Conservation (phyloP, 768 basidiomycete species). For the Leccinum disarticulatum region DNA sequence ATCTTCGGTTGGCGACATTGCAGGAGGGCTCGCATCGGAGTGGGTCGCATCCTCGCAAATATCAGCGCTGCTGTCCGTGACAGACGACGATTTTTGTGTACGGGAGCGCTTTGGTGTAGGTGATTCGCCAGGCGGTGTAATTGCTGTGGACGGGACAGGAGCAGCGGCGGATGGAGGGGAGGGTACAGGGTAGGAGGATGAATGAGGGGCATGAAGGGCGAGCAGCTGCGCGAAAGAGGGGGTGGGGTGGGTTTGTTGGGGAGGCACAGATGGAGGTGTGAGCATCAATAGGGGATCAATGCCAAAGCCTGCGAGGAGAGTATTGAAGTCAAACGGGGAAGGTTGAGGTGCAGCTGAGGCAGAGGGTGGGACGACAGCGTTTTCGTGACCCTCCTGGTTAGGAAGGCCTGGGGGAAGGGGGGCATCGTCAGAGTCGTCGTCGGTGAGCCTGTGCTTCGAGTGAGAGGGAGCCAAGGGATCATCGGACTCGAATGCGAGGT, state of each 20-base stretch:
- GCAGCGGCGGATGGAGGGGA: slow-evolving; percentile 18
- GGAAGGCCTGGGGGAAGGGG: slow-evolving; percentile 30
- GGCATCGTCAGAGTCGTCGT: slow-evolving; percentile 33
- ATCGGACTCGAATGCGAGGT: slow-evolving; percentile 76
- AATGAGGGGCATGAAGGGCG: slow-evolving; percentile 51
- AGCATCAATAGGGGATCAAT: slow-evolving; percentile 44
- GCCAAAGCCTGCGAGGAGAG: slow-evolving; percentile 37
- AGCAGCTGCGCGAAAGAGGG: slow-evolving; percentile 73
- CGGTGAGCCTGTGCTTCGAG: slow-evolving; percentile 36
- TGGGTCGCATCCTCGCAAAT: slow-evolving; percentile 23
- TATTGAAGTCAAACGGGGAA: slow-evolving; percentile 45
- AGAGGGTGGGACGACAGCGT: slow-evolving; percentile 49
- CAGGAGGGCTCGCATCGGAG: slow-evolving; percentile 13
- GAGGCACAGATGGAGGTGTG: slow-evolving; percentile 21
- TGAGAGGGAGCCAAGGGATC: slow-evolving; percentile 48
- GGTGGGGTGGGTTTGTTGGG: slow-evolving; percentile 31
- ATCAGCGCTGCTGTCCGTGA: slow-evolving; percentile 17
- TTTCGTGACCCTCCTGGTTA: slow-evolving; percentile 56
- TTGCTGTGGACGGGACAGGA: slow-evolving; percentile 10
- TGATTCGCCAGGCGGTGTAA: slow-evolving; percentile 18
- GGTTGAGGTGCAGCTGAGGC: slow-evolving; percentile 31
- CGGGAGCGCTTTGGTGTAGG: slow-evolving; percentile 51
- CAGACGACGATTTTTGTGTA: slow-evolving; percentile 49
- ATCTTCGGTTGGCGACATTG: slow-evolving; percentile 68
- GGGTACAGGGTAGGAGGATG: slow-evolving; percentile 21